Conservation (phyloP, 495 filamentous ascomycete genomes). For the Daldinia decipiens region DNA sequence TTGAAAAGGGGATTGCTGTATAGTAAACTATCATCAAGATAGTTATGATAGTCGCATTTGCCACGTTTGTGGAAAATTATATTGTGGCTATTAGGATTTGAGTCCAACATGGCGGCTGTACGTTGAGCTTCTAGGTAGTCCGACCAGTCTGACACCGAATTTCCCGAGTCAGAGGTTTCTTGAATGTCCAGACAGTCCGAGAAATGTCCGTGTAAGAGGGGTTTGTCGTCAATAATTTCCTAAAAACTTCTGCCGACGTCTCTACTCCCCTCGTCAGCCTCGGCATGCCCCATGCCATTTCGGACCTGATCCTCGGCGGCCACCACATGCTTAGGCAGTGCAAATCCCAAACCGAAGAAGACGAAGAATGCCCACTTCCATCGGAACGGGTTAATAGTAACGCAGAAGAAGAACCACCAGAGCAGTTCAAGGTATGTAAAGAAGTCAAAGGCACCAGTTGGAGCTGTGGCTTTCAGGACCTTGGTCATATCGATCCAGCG, state of each 20-base stretch:
- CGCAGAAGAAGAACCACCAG: constrained; percentile 85
- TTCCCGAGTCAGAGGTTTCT: background rate
- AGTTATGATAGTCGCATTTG: background rate
- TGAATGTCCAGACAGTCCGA: too few species aligned
- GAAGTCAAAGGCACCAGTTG: constrained; percentile 82
- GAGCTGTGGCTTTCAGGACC: constrained; percentile 72
- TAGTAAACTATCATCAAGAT: background rate
- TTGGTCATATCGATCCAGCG: constrained; percentile 87
- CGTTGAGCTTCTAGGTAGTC: background rate
- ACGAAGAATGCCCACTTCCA: constrained; percentile 87
- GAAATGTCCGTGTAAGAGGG: background rate
- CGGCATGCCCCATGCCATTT: constrained; percentile 55
- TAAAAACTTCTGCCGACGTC: constrained; percentile 66
- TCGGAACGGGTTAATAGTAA: constrained; percentile 83
- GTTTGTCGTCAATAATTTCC: constrained; percentile 67
- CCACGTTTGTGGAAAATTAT: background rate
- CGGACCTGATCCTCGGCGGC: constrained; percentile 68
- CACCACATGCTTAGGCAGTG: constrained; percentile 72
- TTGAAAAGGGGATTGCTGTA: background rate
- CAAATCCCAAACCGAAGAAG: constrained; percentile 76
- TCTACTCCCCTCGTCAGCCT: constrained; percentile 27
- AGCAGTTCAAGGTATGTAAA: constrained; percentile 86
- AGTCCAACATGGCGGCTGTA: background rate
- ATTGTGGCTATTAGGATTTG: background rate
- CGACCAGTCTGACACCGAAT: background rate